A percentile compares a stretch with the other conserved stretches of the same genome.
Evolutionary conservation across 208 protist genomes (phyloP).

Genomic region (Tritrichomonas foetus): DNA sequence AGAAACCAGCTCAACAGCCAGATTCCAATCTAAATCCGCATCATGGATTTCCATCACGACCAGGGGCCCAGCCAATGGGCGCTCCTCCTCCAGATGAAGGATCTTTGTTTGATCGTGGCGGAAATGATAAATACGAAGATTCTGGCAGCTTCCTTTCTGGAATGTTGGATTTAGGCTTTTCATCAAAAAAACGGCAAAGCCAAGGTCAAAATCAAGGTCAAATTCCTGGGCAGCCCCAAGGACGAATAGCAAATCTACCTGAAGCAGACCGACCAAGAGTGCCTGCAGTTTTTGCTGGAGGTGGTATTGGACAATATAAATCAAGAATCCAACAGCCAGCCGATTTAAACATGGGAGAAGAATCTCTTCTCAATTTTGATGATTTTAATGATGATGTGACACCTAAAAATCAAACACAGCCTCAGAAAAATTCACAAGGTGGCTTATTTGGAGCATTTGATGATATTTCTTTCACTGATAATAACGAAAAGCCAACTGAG

Average conservation of each 20-base stretch:
- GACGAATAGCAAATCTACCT: not conserved
- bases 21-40: not conserved
- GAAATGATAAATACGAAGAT: not conserved
- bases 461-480: no score
- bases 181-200: no score
- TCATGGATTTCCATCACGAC: not conserved
- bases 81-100: not conserved
- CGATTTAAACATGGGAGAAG: not conserved
- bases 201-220: not conserved
- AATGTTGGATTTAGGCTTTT: no score
- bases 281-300: not conserved
- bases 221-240: not conserved
- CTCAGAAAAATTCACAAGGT: no score
- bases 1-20: not conserved
- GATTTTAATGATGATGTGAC: not conserved
- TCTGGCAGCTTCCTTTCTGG: no score
- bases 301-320: not conserved
- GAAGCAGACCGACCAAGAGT: not conserved
- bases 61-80: not conserved
- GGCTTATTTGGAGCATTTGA: no score
- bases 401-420: no score
- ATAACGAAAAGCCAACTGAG: no score
- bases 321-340: no score
- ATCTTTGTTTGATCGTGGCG: not conserved
- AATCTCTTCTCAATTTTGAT: not conserved